A percentile compares a stretch with the other conserved stretches of the same genome.
Conservation (phyloP, 2,329 filamentous ascomycete genomes). For the Aspergillus caelatus region DNA sequence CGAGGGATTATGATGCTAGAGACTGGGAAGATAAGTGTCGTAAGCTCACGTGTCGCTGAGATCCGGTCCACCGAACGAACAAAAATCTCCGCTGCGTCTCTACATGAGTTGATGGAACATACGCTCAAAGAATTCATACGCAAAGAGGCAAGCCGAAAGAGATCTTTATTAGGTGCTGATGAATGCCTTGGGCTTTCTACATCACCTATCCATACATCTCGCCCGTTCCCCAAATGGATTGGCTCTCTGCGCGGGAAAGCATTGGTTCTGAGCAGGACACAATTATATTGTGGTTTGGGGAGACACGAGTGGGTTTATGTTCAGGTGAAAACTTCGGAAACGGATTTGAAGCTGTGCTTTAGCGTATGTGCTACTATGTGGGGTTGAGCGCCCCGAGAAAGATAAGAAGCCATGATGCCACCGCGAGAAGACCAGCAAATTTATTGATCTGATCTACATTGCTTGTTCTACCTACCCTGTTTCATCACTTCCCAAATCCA, state of each 20-base stretch:
- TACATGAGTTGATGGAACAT: neutral
- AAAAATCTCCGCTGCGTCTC: neutral
- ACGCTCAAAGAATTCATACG: neutral
- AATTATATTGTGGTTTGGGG: neutral
- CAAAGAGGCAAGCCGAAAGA: neutral
- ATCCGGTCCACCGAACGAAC: neutral
- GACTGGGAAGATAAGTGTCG: neutral
- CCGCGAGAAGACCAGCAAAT: neutral
- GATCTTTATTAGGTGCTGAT: neutral
- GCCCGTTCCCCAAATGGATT: neutral
- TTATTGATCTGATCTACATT: neutral
- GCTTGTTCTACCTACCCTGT: neutral
- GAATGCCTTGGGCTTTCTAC: neutral
- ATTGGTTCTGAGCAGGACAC: neutral
- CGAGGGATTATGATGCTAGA: neutral
- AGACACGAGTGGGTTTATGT: neutral
- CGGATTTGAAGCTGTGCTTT: neutral
- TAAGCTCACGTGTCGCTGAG: neutral
- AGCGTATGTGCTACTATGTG: neutral
- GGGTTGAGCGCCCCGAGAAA: neutral
- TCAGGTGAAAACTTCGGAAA: neutral
- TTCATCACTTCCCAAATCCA: neutral
- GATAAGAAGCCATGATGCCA: neutral
- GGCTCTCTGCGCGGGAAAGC: neutral
- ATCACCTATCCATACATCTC: no score